Conservation (phyloP, 805 yeast species). For the Scheffersomyces ergatensis region DNA sequence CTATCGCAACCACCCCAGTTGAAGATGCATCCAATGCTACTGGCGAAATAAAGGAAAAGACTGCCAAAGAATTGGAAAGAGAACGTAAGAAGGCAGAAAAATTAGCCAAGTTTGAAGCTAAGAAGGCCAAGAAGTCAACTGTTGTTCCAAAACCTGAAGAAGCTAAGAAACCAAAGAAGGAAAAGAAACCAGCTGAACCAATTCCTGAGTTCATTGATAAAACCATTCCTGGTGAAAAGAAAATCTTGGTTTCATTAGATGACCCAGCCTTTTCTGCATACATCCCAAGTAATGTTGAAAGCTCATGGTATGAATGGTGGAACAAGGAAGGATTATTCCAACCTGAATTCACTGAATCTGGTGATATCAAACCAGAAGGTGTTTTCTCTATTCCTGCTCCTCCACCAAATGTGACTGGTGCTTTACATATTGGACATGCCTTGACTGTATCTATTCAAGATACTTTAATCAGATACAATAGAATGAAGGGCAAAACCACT, state of each 20-base stretch:
- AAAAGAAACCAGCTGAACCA: slow-evolving; percentile 66
- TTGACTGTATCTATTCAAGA: slow-evolving; percentile 94
- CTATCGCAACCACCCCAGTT: slow-evolving; percentile 5
- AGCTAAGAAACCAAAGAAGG: slow-evolving; percentile 61
- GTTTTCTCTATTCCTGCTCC: slow-evolving; percentile 93
- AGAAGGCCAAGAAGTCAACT: slow-evolving; percentile 60
- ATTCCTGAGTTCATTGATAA: slow-evolving; percentile 82
- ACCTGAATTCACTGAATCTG: slow-evolving; percentile 78
- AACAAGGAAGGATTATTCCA: slow-evolving; percentile 79
- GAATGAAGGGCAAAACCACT: slow-evolving; percentile 96
- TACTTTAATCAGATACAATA: slow-evolving; percentile 84
- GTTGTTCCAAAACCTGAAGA: slow-evolving; percentile 37
- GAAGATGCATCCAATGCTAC: too few relatives aligned
- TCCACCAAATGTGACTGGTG: slow-evolving; percentile 99
- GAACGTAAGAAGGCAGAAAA: slow-evolving; percentile 88
- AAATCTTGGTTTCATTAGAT: slow-evolving; percentile 78
- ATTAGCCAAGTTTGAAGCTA: slow-evolving; percentile 82
- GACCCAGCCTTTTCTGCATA: slow-evolving; percentile 94
- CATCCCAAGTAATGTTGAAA: slow-evolving; percentile 88
- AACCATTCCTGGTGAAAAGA: slow-evolving; percentile 89
- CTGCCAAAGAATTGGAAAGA: slow-evolving; percentile 80
- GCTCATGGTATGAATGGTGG: slow-evolving; percentile 99
- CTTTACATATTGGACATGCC: slow-evolving; percentile 97
- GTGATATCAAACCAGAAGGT: slow-evolving; percentile 78
- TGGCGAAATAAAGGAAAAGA: slow-evolving; percentile 47